A percentile compares a stretch with the other conserved stretches of the same genome.
These are phyloP conservation scores for Aspergillus hortae DNA, from an alignment of 2,329 filamentous ascomycete genomes.

Conservation along the genomic window DNA sequence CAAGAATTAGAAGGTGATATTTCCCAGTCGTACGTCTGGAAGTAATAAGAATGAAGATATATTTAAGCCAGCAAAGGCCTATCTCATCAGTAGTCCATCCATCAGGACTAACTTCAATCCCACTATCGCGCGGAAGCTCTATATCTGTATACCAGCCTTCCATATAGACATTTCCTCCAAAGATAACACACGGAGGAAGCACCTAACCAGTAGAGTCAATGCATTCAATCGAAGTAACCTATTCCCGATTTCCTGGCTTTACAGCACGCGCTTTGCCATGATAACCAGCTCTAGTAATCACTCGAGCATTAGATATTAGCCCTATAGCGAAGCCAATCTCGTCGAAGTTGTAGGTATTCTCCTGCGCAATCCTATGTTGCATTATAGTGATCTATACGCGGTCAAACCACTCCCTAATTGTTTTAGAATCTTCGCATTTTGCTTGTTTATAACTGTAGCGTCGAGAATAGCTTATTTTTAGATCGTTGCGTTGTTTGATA, in stretches of 20 bases:
- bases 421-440: slow-evolving; percentile 9
- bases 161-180: background rate
- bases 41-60: no score
- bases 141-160: background rate
- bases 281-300: slow-evolving; percentile 3
- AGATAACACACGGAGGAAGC: no score
- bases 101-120: background rate
- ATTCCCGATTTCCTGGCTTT: no score
- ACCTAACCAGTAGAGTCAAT: no score
- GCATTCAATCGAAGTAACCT: no score
- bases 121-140: background rate
- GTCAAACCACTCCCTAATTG: no score
- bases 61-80: background rate
- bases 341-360: slow-evolving; percentile 18
- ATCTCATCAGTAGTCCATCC: no score
- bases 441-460: slow-evolving; percentile 8
- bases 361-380: slow-evolving; percentile 7
- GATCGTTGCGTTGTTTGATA: slow-evolving; percentile 3
- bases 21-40: background rate
- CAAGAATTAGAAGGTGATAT: no score
- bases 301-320: slow-evolving; percentile 9
- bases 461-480: slow-evolving; percentile 3
- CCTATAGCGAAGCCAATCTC: slow-evolving; percentile 18
- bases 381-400: no score
- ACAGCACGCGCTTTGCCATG: background rate